phyloP scores from a whole-genome alignment of 345 rosid genomes.

The Syzygium grande region DNA sequence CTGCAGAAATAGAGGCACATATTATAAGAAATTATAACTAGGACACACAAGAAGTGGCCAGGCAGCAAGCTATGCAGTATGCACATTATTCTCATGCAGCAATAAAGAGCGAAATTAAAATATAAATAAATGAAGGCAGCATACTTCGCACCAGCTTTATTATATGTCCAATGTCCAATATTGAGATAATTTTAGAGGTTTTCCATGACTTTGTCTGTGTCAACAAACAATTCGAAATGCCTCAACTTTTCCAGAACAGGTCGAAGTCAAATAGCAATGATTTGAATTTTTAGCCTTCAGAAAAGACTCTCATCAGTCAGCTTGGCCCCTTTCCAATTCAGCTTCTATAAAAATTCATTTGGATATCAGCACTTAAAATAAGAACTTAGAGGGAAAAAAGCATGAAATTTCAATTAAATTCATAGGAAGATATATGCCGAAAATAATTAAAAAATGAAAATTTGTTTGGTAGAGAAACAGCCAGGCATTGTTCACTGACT shows the following conservation, averaged over 20 bases:
- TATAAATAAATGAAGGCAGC: background rate
- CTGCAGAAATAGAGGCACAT: slow-evolving; percentile 24
- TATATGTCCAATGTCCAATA: background rate
- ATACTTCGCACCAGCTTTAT: background rate
- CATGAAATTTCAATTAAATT: background rate
- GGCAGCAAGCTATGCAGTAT: background rate
- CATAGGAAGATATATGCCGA: background rate
- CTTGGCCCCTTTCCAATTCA: background rate
- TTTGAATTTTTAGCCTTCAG: background rate
- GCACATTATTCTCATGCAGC: background rate
- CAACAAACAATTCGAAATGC: background rate
- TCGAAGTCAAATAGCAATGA: background rate
- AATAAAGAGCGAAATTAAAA: background rate
- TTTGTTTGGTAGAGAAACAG: background rate
- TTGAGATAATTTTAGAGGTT: background rate
- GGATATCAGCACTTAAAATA: background rate
- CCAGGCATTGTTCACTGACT: background rate
- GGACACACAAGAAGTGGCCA: background rate
- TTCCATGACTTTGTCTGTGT: background rate
- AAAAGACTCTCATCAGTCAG: background rate
- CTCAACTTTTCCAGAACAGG: background rate
- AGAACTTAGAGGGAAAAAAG: background rate
- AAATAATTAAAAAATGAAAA: background rate
- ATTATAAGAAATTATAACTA: background rate
- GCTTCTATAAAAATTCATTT: background rate